These are phyloP conservation scores for Salvia splendens DNA, from an alignment of 257 asterid species.

Conservation along the genomic window DNA sequence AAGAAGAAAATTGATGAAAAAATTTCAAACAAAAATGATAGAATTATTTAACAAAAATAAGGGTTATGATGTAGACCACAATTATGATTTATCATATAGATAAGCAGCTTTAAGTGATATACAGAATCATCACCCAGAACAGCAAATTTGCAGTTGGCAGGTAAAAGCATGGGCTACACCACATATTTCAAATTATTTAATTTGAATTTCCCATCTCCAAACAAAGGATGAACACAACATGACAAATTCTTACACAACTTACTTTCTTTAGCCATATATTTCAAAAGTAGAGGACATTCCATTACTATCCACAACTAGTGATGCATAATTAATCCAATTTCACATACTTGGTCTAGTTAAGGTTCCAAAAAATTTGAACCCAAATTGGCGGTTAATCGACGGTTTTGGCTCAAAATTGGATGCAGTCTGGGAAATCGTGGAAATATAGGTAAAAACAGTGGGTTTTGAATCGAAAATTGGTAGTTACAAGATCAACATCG, in stretches of 20 bases:
- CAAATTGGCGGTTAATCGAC: no score
- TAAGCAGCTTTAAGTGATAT: conserved; percentile 45
- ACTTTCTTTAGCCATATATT: neutral
- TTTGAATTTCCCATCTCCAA: conserved; percentile 23
- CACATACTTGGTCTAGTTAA: no score
- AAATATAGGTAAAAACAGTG: no score
- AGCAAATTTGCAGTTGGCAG: conserved; percentile 37
- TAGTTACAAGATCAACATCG: no score
- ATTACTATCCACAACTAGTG: neutral
- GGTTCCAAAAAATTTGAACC: no score
- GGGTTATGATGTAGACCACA: conserved; percentile 34
- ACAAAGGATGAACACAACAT: conserved; percentile 21
- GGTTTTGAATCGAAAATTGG: no score
- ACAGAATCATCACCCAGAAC: conserved; percentile 36
- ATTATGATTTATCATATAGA: conserved; percentile 32
- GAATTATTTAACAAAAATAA: conserved; percentile 4
- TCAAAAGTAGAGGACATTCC: neutral
- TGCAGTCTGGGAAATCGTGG: no score
- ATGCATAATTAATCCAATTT: no score
- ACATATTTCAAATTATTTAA: conserved; percentile 19
- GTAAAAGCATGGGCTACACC: conserved; percentile 33
- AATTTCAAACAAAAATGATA: conserved; percentile 21
- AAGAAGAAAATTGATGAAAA: neutral
- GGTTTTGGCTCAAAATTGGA: no score
- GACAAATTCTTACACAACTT: conserved; percentile 23